These are phyloP conservation scores for Oryza nivara DNA, from an alignment of 176 grass and related monocot genomes.

Conservation along the genomic window DNA sequence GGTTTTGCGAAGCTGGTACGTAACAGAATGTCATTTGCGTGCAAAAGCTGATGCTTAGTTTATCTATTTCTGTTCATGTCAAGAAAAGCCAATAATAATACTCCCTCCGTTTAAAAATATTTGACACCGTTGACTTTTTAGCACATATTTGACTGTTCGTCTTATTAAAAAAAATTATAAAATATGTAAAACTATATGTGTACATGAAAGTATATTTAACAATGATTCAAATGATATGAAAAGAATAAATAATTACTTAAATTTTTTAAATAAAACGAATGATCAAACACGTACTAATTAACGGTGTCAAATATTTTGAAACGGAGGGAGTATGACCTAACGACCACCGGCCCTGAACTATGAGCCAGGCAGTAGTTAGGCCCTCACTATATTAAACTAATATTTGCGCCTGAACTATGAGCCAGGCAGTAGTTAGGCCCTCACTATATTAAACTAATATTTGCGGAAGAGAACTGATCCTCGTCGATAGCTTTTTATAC, in stretches of 20 bases:
- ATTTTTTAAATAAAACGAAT: too few relatives aligned
- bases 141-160: too few relatives aligned
- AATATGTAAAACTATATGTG: too few relatives aligned
- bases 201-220: too few relatives aligned
- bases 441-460: neutral
- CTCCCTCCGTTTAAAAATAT: too few relatives aligned
- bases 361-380: constrained; percentile 23
- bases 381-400: neutral
- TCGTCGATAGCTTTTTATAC: neutral
- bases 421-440: constrained; percentile 16
- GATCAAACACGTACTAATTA: too few relatives aligned
- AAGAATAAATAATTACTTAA: too few relatives aligned
- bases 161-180: too few relatives aligned
- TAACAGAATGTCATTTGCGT: constrained; percentile 15
- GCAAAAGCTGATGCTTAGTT: neutral
- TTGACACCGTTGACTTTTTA: too few relatives aligned
- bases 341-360: constrained; percentile 7
- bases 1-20: neutral
- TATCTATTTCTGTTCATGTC: neutral
- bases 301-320: too few relatives aligned
- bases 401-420: neutral
- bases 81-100: constrained; percentile 1
- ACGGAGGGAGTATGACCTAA: neutral
- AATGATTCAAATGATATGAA: too few relatives aligned
- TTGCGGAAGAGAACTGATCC: neutral